Conservation (phyloP, 2,329 filamentous ascomycete species). For the Pezicula radicicola region DNA sequence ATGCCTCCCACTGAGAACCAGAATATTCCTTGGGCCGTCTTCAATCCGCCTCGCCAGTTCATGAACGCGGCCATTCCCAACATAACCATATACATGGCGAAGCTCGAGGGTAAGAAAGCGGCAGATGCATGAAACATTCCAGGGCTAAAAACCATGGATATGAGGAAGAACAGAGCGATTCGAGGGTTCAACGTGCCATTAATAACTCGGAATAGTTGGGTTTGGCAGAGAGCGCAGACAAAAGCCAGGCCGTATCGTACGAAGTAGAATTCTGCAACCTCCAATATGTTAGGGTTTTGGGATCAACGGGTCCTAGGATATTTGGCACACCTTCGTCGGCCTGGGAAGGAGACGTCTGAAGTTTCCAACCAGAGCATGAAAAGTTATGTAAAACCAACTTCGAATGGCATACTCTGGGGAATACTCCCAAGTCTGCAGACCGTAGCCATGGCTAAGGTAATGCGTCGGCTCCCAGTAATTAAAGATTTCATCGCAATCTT, state of each 20-base stretch:
- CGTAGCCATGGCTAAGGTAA: conserved; percentile 89
- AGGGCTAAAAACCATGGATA: conserved; percentile 74
- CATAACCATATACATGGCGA: conserved; percentile 93
- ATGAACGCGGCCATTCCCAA: conserved; percentile 86
- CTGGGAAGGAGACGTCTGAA: conserved; percentile 61
- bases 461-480: conserved; percentile 99
- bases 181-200: conserved; percentile 75
- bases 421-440: conserved; percentile 98
- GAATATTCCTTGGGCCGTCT: conserved; percentile 79
- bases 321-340: conserved; percentile 49
- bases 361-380: conserved; percentile 74
- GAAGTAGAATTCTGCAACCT: conserved; percentile 80
- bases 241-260: conserved; percentile 74
- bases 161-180: conserved; percentile 80
- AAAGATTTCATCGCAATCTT: conserved; percentile 98
- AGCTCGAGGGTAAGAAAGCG: conserved; percentile 87
- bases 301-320: not conserved
- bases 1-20: conserved; percentile 87
- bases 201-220: conserved; percentile 75
- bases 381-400: conserved; percentile 84
- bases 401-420: conserved; percentile 92
- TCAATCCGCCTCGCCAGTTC: conserved; percentile 78
- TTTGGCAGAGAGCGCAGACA: conserved; percentile 77
- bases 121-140: conserved; percentile 92
- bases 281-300: conserved; percentile 7